phyloP scores from a whole-genome alignment of 2,329 filamentous ascomycete genomes.

The Macroventuria anomochaeta region DNA sequence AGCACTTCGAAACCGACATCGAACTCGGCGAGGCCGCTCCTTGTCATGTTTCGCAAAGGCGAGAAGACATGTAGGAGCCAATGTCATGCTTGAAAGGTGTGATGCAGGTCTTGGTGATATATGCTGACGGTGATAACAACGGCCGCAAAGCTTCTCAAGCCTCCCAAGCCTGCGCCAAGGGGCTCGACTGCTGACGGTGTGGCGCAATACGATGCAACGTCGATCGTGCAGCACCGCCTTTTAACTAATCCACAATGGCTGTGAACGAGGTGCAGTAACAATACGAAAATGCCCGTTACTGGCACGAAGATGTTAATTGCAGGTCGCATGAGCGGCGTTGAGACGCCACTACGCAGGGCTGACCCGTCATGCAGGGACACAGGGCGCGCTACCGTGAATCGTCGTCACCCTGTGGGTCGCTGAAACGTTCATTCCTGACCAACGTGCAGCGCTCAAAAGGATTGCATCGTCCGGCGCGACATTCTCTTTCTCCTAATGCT shows the following conservation, averaged over 20 bases:
- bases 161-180: slow-evolving; percentile 3
- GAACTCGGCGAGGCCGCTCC: not conserved
- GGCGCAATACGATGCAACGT: slow-evolving; percentile 4
- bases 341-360: slow-evolving; percentile 13
- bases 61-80: not conserved
- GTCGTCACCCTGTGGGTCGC: slow-evolving; percentile 19
- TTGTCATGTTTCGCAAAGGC: not conserved
- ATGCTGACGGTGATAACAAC: not conserved
- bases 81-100: not conserved
- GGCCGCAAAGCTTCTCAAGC: slow-evolving; percentile 12
- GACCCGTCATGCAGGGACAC: slow-evolving; percentile 16
- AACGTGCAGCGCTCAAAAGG: slow-evolving; percentile 16
- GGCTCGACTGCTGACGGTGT: slow-evolving; percentile 6
- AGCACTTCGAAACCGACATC: slow-evolving; percentile 1
- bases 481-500: slow-evolving; percentile 2
- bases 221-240: slow-evolving; percentile 10
- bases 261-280: not conserved
- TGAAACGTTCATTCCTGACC: slow-evolving; percentile 22
- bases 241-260: slow-evolving; percentile 2
- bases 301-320: slow-evolving; percentile 4
- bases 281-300: not conserved
- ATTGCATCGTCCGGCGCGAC: slow-evolving; percentile 8
- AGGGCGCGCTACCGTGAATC: slow-evolving; percentile 14
- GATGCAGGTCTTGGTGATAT: not conserved
- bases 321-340: slow-evolving; percentile 10